Evolutionary conservation across 164 flowering plant species (phyloP).

Genomic region (Aristolochia californica): DNA sequence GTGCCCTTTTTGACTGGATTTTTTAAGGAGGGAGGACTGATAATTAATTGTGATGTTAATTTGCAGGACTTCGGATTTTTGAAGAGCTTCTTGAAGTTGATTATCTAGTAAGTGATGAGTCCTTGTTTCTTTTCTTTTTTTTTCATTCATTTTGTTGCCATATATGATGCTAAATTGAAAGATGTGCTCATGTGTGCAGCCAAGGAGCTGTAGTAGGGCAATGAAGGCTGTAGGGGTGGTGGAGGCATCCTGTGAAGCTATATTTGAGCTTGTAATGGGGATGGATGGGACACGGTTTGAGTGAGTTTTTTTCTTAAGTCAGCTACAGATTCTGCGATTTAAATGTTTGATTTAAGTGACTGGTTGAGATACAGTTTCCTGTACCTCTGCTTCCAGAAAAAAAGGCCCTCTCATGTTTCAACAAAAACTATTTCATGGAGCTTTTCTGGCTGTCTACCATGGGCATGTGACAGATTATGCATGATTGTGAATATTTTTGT

Average conservation of each 20-base stretch:
- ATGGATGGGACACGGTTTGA: slow-evolving; percentile 97
- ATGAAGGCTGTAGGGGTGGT: slow-evolving; percentile 99
- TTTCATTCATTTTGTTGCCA: neutral
- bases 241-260: slow-evolving; percentile 96
- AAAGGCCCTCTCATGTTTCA: too few species aligned
- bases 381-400: too few species aligned
- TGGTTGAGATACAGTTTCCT: too few species aligned
- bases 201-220: slow-evolving; percentile 98
- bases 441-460: too few species aligned
- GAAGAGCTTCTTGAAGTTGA: slow-evolving; percentile 98
- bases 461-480: too few species aligned
- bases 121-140: slow-evolving; percentile 3
- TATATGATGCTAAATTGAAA: neutral
- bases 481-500: too few species aligned
- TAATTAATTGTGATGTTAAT: neutral
- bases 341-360: neutral
- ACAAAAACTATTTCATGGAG: too few species aligned
- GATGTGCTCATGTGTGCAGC: slow-evolving; percentile 35
- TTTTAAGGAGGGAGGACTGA: neutral
- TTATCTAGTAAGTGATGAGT: slow-evolving; percentile 62
- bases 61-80: slow-evolving; percentile 93
- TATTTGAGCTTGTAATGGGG: slow-evolving; percentile 98
- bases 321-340: neutral
- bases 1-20: neutral
- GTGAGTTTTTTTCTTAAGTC: slow-evolving; percentile 38